These are phyloP conservation scores for Claviceps fusiformis DNA, from an alignment of 2,329 filamentous ascomycete genomes.

Conservation along the genomic window DNA sequence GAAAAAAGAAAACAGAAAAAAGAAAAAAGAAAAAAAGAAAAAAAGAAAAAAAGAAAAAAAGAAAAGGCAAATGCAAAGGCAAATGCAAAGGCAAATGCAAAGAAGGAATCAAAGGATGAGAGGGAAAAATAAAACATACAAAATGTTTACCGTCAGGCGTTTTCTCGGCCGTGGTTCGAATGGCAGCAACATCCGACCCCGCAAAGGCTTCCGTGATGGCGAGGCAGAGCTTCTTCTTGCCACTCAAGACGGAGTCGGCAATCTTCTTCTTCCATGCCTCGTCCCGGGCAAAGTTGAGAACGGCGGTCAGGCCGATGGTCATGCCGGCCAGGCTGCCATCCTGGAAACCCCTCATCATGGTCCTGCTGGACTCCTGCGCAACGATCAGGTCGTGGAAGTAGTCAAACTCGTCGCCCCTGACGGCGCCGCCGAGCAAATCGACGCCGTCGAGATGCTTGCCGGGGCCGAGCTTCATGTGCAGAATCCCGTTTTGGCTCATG, in stretches of 20 bases:
- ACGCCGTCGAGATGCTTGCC: constrained; percentile 69
- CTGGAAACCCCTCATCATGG: constrained; percentile 66
- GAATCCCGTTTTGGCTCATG: constrained; percentile 60
- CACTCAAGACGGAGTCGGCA: constrained; percentile 58
- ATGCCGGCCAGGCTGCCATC: constrained; percentile 82
- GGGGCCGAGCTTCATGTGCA: constrained; percentile 74
- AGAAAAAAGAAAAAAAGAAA: too few relatives aligned
- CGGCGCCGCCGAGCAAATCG: constrained; percentile 51
- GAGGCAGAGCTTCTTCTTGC: constrained; percentile 78
- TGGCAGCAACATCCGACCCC: constrained; percentile 62
- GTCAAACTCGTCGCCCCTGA: constrained; percentile 71
- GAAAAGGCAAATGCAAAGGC: too few relatives aligned
- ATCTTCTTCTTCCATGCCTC: constrained; percentile 51
- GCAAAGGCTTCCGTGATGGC: constrained; percentile 85
- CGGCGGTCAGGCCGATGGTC: constrained; percentile 67
- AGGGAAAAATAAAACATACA: constrained; percentile 36
- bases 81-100: too few relatives aligned
- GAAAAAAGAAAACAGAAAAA: too few relatives aligned
- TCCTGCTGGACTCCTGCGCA: constrained; percentile 57
- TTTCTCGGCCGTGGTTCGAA: constrained; percentile 67
- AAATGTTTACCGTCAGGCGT: constrained; percentile 63
- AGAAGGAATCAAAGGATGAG: too few relatives aligned
- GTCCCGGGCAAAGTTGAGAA: constrained; percentile 66
- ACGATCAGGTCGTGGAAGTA: constrained; percentile 76
- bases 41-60: too few relatives aligned